phyloP scores from a whole-genome alignment of 2,329 filamentous ascomycete genomes.

The Talaromyces sp. region DNA sequence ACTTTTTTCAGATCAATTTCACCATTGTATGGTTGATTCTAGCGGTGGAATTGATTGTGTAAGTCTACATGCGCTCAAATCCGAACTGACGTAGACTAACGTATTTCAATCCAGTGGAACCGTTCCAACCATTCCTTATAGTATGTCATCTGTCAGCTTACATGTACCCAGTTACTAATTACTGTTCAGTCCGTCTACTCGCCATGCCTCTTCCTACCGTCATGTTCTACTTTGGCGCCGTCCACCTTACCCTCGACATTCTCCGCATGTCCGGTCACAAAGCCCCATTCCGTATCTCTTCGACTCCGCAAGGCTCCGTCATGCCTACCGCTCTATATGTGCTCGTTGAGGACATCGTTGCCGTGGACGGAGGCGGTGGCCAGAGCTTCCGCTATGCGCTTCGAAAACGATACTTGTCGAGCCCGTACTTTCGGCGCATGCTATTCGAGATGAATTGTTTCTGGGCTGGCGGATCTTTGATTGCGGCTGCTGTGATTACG shows the following conservation, averaged over 20 bases:
- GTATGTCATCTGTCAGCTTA: constrained; percentile 26
- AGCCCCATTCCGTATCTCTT: constrained; percentile 62
- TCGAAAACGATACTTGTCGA: constrained; percentile 52
- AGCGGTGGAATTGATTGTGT: constrained; percentile 42
- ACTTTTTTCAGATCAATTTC: constrained; percentile 47
- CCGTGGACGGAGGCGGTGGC: constrained; percentile 62
- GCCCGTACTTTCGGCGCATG: constrained; percentile 53
- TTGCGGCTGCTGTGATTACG: constrained; percentile 46
- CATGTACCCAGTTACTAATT: background rate
- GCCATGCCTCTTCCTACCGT: constrained; percentile 45
- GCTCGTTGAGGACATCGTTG: constrained; percentile 64
- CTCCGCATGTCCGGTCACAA: constrained; percentile 41
- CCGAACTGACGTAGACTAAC: background rate
- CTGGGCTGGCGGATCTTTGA: constrained; percentile 53
- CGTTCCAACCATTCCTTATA: constrained; percentile 38
- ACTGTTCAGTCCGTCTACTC: constrained; percentile 37
- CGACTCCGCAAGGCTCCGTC: constrained; percentile 55
- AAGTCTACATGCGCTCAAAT: constrained; percentile 22
- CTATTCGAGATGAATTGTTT: constrained; percentile 55
- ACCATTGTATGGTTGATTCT: constrained; percentile 44
- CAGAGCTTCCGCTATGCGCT: constrained; percentile 52
- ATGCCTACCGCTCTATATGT: constrained; percentile 62
- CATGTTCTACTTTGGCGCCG: constrained; percentile 45
- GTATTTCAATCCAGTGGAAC: constrained; percentile 31
- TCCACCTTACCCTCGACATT: constrained; percentile 41